Base-by-base conservation (phyloP, 768 basidiomycete genomes). In the Pleurotus platypus region DNA sequence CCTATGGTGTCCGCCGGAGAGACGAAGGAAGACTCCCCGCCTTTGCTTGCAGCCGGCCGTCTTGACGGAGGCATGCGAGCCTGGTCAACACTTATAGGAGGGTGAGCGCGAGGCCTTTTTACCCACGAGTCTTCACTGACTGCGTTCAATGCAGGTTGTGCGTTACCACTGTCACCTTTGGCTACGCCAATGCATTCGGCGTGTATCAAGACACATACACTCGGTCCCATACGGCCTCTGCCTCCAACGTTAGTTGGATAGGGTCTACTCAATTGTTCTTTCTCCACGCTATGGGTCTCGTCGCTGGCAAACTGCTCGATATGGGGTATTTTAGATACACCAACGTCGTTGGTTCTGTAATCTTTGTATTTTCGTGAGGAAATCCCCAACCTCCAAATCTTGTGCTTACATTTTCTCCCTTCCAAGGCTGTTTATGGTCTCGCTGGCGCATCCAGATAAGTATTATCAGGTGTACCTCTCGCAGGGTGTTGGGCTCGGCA, bases 391-490 rank as follows among this genome's bases (percentile, higher is more conserved):
- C 20, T 13, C 45, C 26, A 20, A 20, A 20, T 51, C 57, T 50
- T 56, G 56, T 57, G 24, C 12, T 37, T 56, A 43, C 42, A 27
- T 15, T 22, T 22, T 24, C n/a, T 9, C 18, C 40, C 35, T 15
- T 49, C 55, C 27, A 22, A 69, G 65, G 0, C 16, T 67, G 20
- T 70, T 74, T 56, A 70, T 70, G 68, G 58, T 70, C 12, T 74
- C 69, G 6, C 55, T 72, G 15, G 60, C 68, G 13, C 62, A 74
- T 26, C 63, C 66, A 3, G 61, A 69, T 22, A 57, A 67, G 55
- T 74, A 71, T 60, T 77, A 76, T 60, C 74, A 77, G 64, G 64
- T 79, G 7, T 78, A 78, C 62, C 66, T 81, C 9, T 64, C 75
- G 0, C 78, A 81, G 61, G 79, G 76, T 4, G 60, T 82, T 39